Evolutionary conservation across 257 asterid genomes (phyloP).

Genomic region (Marsdenia floribunda): DNA sequence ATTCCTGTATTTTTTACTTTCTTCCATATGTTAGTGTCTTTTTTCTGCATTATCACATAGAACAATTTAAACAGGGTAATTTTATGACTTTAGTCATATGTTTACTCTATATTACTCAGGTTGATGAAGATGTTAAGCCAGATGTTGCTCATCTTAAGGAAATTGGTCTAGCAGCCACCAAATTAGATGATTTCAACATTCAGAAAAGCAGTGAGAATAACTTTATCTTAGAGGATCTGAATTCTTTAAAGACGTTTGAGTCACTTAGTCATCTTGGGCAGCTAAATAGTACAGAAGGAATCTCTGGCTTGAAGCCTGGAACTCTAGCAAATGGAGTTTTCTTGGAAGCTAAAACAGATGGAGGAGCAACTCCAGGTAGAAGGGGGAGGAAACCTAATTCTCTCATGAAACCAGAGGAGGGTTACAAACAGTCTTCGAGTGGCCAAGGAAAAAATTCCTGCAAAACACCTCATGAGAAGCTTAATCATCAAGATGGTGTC

Average conservation of each 20-base stretch:
- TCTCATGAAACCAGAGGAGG: conserved; percentile 31
- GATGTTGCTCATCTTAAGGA: neutral
- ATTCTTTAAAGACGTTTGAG: conserved; percentile 18
- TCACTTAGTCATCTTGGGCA: conserved; percentile 14
- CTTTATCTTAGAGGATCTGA: conserved; percentile 18
- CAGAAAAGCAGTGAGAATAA: conserved; percentile 15
- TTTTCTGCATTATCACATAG: neutral
- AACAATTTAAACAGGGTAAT: neutral
- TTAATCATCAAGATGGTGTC: conserved; percentile 18
- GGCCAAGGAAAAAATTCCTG: conserved; percentile 20
- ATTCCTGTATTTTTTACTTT: neutral
- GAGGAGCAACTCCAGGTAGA: conserved; percentile 23
- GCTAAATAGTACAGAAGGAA: conserved; percentile 9
- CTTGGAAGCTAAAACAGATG: conserved; percentile 19
- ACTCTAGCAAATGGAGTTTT: conserved; percentile 13
- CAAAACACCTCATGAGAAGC: conserved; percentile 28
- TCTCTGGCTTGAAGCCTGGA: conserved; percentile 9
- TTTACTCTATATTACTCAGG: conserved; percentile 20
- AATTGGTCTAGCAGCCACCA: conserved; percentile 9
- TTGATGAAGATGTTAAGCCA: conserved; percentile 5
- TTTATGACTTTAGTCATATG: neutral
- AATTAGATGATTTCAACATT: conserved; percentile 11
- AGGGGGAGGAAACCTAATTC: conserved; percentile 38
- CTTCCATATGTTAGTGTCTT: neutral
- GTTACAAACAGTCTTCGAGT: conserved; percentile 19